Percentiles rank a stretch among this genome's conserved stretches.
phyloP scores from a whole-genome alignment of 179 eudicot species.

The Beta lomatogona region DNA sequence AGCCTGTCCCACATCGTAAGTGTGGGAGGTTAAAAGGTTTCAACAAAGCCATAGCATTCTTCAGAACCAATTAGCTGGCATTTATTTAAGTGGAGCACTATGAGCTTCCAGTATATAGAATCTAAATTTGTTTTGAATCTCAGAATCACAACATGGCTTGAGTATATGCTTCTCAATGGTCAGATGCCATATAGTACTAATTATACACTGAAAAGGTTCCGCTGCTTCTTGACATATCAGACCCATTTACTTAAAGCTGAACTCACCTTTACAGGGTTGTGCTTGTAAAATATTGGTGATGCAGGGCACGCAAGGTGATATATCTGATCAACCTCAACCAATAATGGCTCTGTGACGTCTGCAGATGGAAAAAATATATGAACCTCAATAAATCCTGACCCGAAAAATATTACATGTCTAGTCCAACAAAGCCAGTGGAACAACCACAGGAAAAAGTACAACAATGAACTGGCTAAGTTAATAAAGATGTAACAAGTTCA shows the following conservation, averaged over 20 bases:
- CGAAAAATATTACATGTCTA: background rate
- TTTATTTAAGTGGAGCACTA: background rate
- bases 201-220: conserved; percentile 3
- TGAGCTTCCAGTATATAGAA: too few species aligned
- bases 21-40: background rate
- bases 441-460: conserved; percentile 2
- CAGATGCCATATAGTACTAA: background rate
- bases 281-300: conserved; percentile 92
- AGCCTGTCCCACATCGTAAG: background rate
- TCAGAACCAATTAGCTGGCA: background rate
- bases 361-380: conserved; percentile 24
- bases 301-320: conserved; percentile 99
- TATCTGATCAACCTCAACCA: conserved; percentile 91
- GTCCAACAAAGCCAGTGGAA: background rate
- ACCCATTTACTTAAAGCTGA: background rate
- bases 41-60: background rate
- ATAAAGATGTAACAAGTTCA: background rate
- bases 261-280: conserved; percentile 89
- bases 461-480: background rate
- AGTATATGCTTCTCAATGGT: background rate
- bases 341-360: conserved; percentile 90
- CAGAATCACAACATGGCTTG: background rate
- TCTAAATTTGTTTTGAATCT: background rate
- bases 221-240: background rate
- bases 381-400: background rate